Percentiles rank a stretch among this genome's conserved stretches.
Evolutionary conservation across 1,284 basidiomycete species (phyloP).

Genomic region (Peniophora sp.): DNA sequence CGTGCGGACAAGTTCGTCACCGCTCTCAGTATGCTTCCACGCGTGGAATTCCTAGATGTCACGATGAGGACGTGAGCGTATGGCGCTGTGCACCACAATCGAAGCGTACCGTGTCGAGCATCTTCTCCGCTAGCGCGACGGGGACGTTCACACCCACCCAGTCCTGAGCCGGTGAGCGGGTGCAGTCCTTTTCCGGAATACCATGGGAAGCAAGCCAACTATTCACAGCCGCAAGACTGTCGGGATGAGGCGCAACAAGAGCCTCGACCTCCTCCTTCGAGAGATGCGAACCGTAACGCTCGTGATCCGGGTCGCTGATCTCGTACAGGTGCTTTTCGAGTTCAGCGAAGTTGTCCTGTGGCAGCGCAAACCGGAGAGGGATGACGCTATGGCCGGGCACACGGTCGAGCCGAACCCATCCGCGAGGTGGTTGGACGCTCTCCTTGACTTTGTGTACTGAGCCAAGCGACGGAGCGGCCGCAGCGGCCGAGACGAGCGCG

Average conservation of each 20-base stretch:
- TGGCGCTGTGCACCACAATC: not conserved
- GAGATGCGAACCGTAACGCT: constrained; percentile 56
- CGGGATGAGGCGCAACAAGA: constrained; percentile 50
- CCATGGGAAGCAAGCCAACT: constrained; percentile 56
- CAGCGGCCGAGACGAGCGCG: not conserved
- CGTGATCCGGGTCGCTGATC: constrained; percentile 38
- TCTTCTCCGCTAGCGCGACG: constrained; percentile 47
- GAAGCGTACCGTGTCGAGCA: constrained; percentile 7
- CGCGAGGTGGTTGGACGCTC: constrained; percentile 31
- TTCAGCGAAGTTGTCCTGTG: constrained; percentile 49
- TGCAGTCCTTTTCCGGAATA: constrained; percentile 35
- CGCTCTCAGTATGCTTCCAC: constrained; percentile 47
- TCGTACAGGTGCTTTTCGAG: constrained; percentile 59
- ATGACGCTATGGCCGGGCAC: constrained; percentile 43
- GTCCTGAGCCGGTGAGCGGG: constrained; percentile 54
- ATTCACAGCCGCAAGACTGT: constrained; percentile 44
- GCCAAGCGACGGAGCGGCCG: not conserved
- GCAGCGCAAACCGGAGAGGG: constrained; percentile 55
- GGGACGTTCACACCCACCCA: constrained; percentile 60
- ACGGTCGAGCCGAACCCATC: constrained; percentile 37
- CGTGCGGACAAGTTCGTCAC: constrained; percentile 53
- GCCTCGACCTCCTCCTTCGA: constrained; percentile 56
- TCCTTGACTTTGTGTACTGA: constrained; percentile 24
- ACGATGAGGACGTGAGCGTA: not conserved
- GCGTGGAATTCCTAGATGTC: constrained; percentile 16